Evolutionary conservation across 2,329 filamentous ascomycete genomes (phyloP).

Genomic region (Corynespora cassiicola): DNA sequence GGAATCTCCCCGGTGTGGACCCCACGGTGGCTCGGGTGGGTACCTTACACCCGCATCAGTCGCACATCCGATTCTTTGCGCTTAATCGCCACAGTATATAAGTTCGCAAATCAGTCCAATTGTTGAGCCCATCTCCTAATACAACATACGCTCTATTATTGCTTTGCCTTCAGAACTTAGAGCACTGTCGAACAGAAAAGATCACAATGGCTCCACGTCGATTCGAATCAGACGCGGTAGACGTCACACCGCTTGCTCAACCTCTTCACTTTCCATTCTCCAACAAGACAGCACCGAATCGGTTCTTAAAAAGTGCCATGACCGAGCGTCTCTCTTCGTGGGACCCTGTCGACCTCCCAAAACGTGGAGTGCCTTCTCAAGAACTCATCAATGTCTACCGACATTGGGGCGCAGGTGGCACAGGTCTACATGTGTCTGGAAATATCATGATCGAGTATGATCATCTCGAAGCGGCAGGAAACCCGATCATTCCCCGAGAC

Average conservation of each 20-base stretch:
- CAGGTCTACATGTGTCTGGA: constrained; percentile 63
- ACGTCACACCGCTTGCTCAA: constrained; percentile 49
- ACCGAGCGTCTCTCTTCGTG: constrained; percentile 69
- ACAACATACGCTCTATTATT: too few relatives aligned
- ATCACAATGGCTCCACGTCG: constrained; percentile 49
- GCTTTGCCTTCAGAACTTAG: too few relatives aligned
- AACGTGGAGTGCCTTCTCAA: constrained; percentile 61
- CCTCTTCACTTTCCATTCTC: constrained; percentile 56
- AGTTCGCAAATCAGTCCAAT: too few relatives aligned
- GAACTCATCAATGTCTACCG: constrained; percentile 61
- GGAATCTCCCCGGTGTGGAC: too few relatives aligned
- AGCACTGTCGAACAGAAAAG: too few relatives aligned
- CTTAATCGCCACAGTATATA: too few relatives aligned
- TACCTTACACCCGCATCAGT: too few relatives aligned
- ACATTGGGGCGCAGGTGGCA: constrained; percentile 59
- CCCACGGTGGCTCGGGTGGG: too few relatives aligned
- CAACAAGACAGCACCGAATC: constrained; percentile 64
- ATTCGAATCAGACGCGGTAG: constrained; percentile 49
- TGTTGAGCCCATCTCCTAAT: too few relatives aligned
- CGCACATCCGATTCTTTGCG: too few relatives aligned
- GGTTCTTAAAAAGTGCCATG: constrained; percentile 74
- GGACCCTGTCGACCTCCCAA: constrained; percentile 59
- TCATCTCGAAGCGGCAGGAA: constrained; percentile 62
- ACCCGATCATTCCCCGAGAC: constrained; percentile 66
- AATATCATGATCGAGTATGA: constrained; percentile 71